Base-by-base conservation (phyloP, 805 yeast genomes). In the Maudiozyma saulgeensis region DNA sequence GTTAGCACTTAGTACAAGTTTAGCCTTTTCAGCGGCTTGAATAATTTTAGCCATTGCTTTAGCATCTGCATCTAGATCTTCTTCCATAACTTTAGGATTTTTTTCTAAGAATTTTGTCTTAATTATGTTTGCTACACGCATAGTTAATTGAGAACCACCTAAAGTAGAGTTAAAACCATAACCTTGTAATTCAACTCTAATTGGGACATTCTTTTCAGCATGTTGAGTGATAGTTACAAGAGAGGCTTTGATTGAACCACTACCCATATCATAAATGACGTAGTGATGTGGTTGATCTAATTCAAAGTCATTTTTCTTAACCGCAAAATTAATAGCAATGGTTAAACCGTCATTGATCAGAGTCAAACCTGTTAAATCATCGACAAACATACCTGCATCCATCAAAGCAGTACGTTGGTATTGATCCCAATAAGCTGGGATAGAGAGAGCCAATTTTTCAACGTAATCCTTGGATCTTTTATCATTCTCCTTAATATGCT, bases 271-370 rank as follows among this genome's bases (percentile, higher is more conserved):
- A 62, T 83, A 88, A 35, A 93, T 76, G 45, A 88, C 62, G 61
- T 86, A 86, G 45, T 79, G 74, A 43, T 77, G 74, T 32, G 85
- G 73, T 25, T 51, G 53, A 28, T 56, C 62, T 21, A 55, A 49
- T 9, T 56, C 49, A 45, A 61, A 56, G 41, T 58, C 54, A 18
- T 61, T 50, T 23, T 58, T 58, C 42, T 60, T 64, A n/a, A 61
- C 52, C 1, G 87, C 87, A 63, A 80, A 90, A 60, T 88, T 87
- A 42, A 87, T 68, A 1, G 95, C 96, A 15, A 87, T 88, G 2
- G 98, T 93, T n/a, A 87, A 69, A 15, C 96, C 97, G 64, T 91
- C 97, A 60, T 86, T 90, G 2, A 90, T 85, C 48, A 91, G 71
- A 1, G 82, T 80, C 2, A 62, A 48, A 51, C 82, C 78, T 43